Evolutionary conservation across 2,329 filamentous ascomycete genomes (phyloP), one percentile per base, ranked within the genome.

Genomic region (Xylaria sp.): DNA sequence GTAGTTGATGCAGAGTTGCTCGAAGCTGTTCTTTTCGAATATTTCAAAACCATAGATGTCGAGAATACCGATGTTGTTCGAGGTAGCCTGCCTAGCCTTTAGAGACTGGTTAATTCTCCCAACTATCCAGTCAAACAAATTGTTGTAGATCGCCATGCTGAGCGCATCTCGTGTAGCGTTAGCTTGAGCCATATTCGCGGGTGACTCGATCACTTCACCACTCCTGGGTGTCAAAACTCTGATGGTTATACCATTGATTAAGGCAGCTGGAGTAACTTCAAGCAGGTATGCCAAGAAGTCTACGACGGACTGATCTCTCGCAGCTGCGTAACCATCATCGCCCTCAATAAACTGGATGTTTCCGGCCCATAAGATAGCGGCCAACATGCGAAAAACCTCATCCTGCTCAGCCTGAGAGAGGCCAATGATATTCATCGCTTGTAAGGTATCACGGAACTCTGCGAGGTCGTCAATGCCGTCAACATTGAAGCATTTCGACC

Each of bases 11-110:
- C 96, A 99, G 7, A 99, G 88, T 81, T 99, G 96, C 79, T 99
- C 96, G 75, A 99, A 99, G 71, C 93, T 97, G 83, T 99, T 99
- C 82, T 95, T 96, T 78, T 99, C 96, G 73, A 99, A 99, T 73
- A 99, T 99, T 78, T 99, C 96, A 76, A 99, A 99, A 2, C 96
- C 96, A 78, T 99, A 99, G 73, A 99, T 99, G 85, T 99, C 96
- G 72, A 99, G 86, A 77, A 99, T 98, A 77, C 96, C 96, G 72
- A 99, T 96, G 2, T 92, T 92, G 78, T 97, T 96, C 47, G 88
- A 83, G 3, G 94, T 87, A 0, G 88, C 82, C 55, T 92, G 91
- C 69, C 90, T 88, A 22, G 95, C 92, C 78, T 92, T 90, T 67
- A 98, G 82, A 4, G 95, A 97, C 71, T 90, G 87, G 80, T 98